Evolutionary conservation across 2,329 filamentous ascomycete species (phyloP).

Genomic region (Hymenotorrendiella dingleyae): DNA sequence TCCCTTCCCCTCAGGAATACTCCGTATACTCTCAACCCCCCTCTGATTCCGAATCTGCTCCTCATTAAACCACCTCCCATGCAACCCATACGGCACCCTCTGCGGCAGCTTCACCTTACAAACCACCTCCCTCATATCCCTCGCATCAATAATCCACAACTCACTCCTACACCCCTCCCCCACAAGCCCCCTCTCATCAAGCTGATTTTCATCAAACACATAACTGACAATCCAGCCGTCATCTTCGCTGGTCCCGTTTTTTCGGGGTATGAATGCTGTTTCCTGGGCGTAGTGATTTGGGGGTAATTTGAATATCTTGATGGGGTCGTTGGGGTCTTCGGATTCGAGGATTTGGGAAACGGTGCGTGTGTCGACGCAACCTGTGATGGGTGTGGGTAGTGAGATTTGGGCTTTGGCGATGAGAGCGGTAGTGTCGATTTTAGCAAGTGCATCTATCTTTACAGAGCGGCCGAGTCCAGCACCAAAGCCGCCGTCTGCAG

Average conservation of each 20-base stretch:
- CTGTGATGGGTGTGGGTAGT: slow-evolving; percentile 45
- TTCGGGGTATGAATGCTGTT: slow-evolving; percentile 54
- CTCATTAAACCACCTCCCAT: slow-evolving; percentile 55
- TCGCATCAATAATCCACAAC: slow-evolving; percentile 63
- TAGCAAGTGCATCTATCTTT: slow-evolving; percentile 61
- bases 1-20: slow-evolving; percentile 9
- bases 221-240: slow-evolving; percentile 64
- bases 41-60: slow-evolving; percentile 44
- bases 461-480: slow-evolving; percentile 56
- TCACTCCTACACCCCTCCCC: slow-evolving; percentile 47
- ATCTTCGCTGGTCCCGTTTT: slow-evolving; percentile 44
- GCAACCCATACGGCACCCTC: slow-evolving; percentile 63
- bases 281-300: slow-evolving; percentile 59
- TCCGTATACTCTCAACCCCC: slow-evolving; percentile 19
- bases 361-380: slow-evolving; percentile 54
- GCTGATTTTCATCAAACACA: slow-evolving; percentile 63
- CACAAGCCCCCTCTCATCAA: slow-evolving; percentile 35
- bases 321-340: slow-evolving; percentile 44
- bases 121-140: slow-evolving; percentile 54
- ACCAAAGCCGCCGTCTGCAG: slow-evolving; percentile 49
- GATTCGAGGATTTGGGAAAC: slow-evolving; percentile 46
- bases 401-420: slow-evolving; percentile 45
- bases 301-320: slow-evolving; percentile 58
- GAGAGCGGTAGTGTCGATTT: slow-evolving; percentile 50
- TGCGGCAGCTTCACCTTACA: slow-evolving; percentile 56